Percentiles rank a stretch among this genome's conserved stretches.
Evolutionary conservation across 2,329 filamentous ascomycete species (phyloP).

Genomic region (Aspergillus flavus): DNA sequence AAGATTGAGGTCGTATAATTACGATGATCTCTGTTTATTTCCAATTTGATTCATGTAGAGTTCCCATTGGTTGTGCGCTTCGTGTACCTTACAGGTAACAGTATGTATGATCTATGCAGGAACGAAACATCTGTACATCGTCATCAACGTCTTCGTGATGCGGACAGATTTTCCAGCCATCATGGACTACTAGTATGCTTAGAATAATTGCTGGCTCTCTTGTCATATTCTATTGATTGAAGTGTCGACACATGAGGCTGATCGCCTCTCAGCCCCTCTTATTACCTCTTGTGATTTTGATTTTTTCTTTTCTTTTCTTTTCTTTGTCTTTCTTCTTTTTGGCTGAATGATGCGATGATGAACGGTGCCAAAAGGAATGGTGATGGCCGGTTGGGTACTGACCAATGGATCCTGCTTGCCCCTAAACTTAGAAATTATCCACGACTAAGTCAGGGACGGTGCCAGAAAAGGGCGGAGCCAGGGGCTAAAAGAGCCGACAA

Average conservation of each 20-base stretch:
- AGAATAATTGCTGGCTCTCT: background rate
- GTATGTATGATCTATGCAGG: conserved; percentile 4
- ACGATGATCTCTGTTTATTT: background rate
- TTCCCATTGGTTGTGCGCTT: background rate
- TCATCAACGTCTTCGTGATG: background rate
- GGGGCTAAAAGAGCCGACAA: conserved; percentile 5
- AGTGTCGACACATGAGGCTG: background rate
- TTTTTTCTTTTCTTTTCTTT: background rate
- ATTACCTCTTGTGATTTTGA: background rate
- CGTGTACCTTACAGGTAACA: conserved; percentile 6
- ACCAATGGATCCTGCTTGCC: background rate
- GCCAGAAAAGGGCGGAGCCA: conserved; percentile 5
- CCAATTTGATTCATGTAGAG: background rate
- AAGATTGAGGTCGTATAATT: background rate
- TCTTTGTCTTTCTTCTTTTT: background rate
- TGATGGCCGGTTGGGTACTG: background rate
- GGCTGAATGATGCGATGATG: background rate
- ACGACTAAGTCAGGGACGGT: conserved; percentile 1
- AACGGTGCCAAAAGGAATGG: background rate
- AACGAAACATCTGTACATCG: conserved; percentile 1
- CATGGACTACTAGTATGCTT: background rate
- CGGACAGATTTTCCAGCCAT: background rate
- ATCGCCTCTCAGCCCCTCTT: background rate
- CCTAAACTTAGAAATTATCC: conserved; percentile 1
- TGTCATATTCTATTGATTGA: background rate